phyloP scores from a whole-genome alignment of 352 stramenopile species.

The Aphanomyces stellatus region DNA sequence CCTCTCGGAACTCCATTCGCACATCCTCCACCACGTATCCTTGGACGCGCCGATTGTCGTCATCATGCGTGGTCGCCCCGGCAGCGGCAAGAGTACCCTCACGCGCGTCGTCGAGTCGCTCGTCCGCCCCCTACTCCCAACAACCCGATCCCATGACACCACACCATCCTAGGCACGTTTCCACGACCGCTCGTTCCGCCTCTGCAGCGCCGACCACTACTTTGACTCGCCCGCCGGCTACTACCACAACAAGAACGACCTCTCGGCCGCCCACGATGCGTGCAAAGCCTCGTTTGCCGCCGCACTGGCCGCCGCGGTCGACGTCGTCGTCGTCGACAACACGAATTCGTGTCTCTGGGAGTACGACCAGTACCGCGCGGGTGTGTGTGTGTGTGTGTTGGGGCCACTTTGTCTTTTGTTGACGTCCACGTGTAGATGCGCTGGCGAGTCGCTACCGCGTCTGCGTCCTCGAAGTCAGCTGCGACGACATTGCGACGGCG shows the following conservation, averaged over 20 bases:
- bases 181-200: background rate
- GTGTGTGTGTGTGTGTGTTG: too few relatives aligned
- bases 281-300: background rate
- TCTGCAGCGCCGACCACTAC: background rate
- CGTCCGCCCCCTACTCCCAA: background rate
- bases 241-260: background rate
- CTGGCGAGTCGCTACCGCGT: background rate
- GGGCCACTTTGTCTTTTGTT: too few relatives aligned
- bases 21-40: background rate
- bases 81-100: background rate
- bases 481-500: background rate
- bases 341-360: constrained; percentile 2
- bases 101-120: background rate
- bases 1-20: background rate
- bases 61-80: background rate
- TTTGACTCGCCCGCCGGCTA: background rate
- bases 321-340: background rate
- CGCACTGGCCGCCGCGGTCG: background rate
- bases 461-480: background rate
- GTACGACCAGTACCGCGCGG: background rate
- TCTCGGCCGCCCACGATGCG: background rate
- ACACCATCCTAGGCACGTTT: background rate
- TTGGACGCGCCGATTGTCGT: background rate
- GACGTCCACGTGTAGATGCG: background rate
- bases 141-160: background rate